Evolutionary conservation across 345 rosid genomes (phyloP).

Genomic region (Rhodomyrtus tomentosa): DNA sequence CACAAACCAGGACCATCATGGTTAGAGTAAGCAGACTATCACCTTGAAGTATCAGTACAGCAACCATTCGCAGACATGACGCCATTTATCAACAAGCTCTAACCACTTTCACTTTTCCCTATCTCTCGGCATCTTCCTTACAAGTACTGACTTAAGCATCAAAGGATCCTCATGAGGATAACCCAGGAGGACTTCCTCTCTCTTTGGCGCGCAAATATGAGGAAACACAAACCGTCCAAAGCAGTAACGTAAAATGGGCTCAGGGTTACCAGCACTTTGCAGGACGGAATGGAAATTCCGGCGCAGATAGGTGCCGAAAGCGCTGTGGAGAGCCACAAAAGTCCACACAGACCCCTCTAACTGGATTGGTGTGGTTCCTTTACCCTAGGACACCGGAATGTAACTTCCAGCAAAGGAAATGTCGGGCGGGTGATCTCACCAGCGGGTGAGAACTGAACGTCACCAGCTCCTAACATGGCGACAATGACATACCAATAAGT

Average conservation of each 20-base stretch:
- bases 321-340: too few relatives aligned
- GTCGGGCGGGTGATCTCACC: constrained; percentile 49
- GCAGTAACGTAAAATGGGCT: background rate
- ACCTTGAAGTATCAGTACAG: background rate
- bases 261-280: constrained; percentile 41
- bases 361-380: too few relatives aligned
- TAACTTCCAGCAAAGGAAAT: constrained; percentile 77
- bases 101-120: background rate
- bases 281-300: constrained; percentile 75
- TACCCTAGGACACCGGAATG: too few relatives aligned
- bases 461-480: constrained; percentile 61
- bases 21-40: background rate
- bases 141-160: background rate
- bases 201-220: background rate
- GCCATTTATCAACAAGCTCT: background rate
- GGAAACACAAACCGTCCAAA: background rate
- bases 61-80: background rate
- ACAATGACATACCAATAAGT: background rate
- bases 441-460: constrained; percentile 64
- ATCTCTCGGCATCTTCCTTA: background rate
- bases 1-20: background rate
- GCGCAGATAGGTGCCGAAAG: constrained; percentile 80
- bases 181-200: background rate
- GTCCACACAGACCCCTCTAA: too few relatives aligned
- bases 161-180: background rate